Evolutionary conservation across 441 rosid species (phyloP).

Genomic region (Flueggea neowawraea): DNA sequence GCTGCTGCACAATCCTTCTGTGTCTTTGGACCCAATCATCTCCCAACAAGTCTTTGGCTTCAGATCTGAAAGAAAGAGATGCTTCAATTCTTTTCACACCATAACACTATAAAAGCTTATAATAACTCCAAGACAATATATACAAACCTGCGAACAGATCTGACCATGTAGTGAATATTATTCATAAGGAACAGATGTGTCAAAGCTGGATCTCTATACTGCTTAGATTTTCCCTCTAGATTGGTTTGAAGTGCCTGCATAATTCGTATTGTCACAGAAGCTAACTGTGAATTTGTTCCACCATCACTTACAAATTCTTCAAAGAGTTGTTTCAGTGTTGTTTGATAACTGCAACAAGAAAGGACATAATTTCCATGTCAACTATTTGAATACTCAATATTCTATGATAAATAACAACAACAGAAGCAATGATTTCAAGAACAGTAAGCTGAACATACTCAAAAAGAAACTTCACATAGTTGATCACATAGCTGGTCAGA

Average conservation of each 20-base stretch:
- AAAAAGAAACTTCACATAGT: conserved; percentile 92
- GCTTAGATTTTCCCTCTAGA: conserved; percentile 94
- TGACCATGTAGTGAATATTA: conserved; percentile 98
- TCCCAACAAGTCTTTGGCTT: conserved; percentile 97
- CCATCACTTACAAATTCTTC: conserved; percentile 79
- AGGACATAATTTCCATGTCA: conserved; percentile 19
- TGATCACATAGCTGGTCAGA: conserved; percentile 95
- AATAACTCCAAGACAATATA: conserved; percentile 5
- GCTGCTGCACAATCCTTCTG: conserved; percentile 96
- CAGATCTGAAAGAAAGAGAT: conserved; percentile 58
- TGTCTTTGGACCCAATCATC: conserved; percentile 99
- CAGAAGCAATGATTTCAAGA: neutral
- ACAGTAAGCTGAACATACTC: conserved; percentile 60
- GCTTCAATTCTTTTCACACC: neutral
- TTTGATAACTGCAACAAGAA: conserved; percentile 67
- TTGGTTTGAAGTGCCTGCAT: conserved; percentile 99
- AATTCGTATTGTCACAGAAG: conserved; percentile 86
- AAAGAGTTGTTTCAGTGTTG: conserved; percentile 94
- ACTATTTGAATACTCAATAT: conserved; percentile 5
- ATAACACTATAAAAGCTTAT: conserved; percentile 2
- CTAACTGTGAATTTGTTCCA: conserved; percentile 72
- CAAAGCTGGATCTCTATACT: conserved; percentile 88
- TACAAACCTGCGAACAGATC: conserved; percentile 94
- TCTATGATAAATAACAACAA: neutral
- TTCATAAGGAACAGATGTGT: conserved; percentile 96